Percentiles rank a stretch among this genome's conserved stretches.
phyloP scores from a whole-genome alignment of 108 stramenopile genomes.

The Nannochloropsis gaditana region DNA sequence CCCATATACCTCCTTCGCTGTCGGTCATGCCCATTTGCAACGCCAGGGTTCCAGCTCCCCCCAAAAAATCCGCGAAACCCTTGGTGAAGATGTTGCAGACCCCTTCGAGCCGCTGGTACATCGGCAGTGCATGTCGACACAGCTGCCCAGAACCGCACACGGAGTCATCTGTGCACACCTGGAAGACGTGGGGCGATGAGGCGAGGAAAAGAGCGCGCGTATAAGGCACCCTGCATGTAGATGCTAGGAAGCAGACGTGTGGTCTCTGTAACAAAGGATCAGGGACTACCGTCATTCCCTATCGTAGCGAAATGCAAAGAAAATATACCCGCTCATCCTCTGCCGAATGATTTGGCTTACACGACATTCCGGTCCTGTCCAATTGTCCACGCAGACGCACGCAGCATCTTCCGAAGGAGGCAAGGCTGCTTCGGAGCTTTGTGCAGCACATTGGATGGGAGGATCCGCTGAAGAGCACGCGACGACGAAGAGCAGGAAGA shows the following conservation, averaged over 20 bases:
- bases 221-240: background rate
- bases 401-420: background rate
- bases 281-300: no score
- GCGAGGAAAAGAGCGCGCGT: background rate
- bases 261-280: no score
- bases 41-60: background rate
- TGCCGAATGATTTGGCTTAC: background rate
- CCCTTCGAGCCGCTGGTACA: constrained; percentile 11
- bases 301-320: no score
- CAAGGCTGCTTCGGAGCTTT: constrained; percentile 6
- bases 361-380: constrained; percentile 11
- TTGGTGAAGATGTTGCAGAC: background rate
- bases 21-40: constrained; percentile 1
- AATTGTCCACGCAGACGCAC: background rate
- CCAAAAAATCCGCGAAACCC: background rate
- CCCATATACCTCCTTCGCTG: background rate
- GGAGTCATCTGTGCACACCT: background rate
- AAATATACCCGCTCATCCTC: no score
- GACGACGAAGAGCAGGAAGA: background rate
- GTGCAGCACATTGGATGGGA: background rate
- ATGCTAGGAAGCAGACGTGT: no score
- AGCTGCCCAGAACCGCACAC: background rate
- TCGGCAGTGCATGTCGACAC: background rate
- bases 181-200: background rate
- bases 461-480: background rate